Evolutionary conservation across 305 asterid species (phyloP), one percentile per base, ranked within the genome.

Genomic region (Fraxinus platypoda): DNA sequence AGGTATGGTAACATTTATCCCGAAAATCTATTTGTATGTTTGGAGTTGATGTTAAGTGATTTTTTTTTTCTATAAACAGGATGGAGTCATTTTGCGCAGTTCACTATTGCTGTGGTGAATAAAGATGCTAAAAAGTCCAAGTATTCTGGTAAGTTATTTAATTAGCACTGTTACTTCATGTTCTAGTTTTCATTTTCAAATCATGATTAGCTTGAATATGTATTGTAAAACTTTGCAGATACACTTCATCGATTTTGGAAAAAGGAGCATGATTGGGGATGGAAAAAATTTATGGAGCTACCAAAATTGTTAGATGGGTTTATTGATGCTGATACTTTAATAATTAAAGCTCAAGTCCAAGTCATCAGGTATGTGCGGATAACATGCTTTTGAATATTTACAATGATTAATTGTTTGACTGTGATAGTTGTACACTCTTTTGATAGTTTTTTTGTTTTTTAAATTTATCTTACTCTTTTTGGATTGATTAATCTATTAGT

Each of bases 211-310:
- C 76, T 74, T 62, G 82, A 66, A 80, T 74, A 21, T 62, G 21
- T 73, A 52, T 74, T 77, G 62, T 70, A 74, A 54, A 87, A 86
- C 74, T 78, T 46, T 86, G 85, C 85, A 97, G 99, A 97, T 90
- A 95, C 99, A 13, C 88, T 97, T 83, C 99, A 97, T 80, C 97
- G 99, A 5, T 97, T 97, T 87, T 91, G 93, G 94, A 95, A 93
- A 87, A 97, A 95, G 89, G 99, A 97, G 89, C 99, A 97, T 86
- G 99, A 97, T 86, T 97, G 98, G 99, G 99, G 99, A 23, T 97
- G 99, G 99, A 97, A 97, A 92, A 95, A 97, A 90, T 97, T 97
- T 90, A 95, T 97, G 98, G 99, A 97, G 93, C 93, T 95, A 43
- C 90, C 98, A 41, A 97, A 95, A 87, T 93, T 95, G 83, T 75